Conservation (phyloP, 164 flowering plant genomes). For the Dillenia turbinata region DNA sequence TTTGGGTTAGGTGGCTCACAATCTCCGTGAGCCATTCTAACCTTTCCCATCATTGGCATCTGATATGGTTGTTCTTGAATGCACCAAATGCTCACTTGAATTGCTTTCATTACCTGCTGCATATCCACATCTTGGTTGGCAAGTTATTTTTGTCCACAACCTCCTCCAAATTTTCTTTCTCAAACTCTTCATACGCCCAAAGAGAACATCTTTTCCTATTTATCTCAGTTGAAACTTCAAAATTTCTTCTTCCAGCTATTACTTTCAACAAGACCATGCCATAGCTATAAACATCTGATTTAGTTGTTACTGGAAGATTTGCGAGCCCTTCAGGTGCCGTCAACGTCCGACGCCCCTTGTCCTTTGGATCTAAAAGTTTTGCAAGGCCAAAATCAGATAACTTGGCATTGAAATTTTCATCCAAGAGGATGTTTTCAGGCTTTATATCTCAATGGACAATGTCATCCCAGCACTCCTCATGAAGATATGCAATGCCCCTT, state of each 20-base stretch:
- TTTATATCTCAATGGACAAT: conserved; percentile 13
- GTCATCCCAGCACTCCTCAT: conserved; percentile 10
- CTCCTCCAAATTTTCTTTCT: no score
- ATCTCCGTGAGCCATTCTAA: no score
- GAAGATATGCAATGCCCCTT: conserved; percentile 8
- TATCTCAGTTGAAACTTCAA: background rate
- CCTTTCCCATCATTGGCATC: no score
- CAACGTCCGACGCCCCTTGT: background rate
- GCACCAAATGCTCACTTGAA: no score
- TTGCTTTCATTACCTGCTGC: no score
- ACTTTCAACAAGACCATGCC: conserved; percentile 9
- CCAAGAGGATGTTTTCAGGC: conserved; percentile 13
- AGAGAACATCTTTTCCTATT: no score
- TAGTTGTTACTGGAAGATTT: conserved; percentile 1
- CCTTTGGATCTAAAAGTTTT: conserved; percentile 4
- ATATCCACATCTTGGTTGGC: no score
- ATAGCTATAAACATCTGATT: conserved; percentile 9
- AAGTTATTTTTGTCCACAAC: no score
- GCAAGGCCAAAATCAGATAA: conserved; percentile 16
- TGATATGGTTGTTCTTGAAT: no score
- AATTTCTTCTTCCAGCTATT: conserved; percentile 4
- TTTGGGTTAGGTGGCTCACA: no score
- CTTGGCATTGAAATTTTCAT: conserved; percentile 6
- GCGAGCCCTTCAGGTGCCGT: conserved; percentile 5
- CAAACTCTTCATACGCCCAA: no score